phyloP scores from a whole-genome alignment of 139 green algal species.

The Chlamydomonas incerta region DNA sequence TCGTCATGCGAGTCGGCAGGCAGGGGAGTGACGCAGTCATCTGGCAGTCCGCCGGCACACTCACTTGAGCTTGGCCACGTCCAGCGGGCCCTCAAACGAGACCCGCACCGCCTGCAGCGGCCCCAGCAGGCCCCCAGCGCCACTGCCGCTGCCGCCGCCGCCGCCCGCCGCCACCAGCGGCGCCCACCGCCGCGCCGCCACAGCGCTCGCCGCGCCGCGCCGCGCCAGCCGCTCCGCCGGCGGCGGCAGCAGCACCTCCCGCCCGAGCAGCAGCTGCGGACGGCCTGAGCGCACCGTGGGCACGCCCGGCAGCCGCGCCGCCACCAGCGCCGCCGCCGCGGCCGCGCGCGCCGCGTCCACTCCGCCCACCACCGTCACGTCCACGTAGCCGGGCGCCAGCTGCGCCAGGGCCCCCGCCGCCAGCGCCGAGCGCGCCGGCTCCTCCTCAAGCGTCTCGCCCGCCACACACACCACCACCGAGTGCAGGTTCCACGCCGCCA shows the following conservation, averaged over 20 bases:
- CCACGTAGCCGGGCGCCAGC: conserved; percentile 30
- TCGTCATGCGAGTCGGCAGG: no score
- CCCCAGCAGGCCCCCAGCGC: background rate
- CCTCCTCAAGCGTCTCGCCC: background rate
- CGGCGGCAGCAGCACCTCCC: conserved; percentile 34
- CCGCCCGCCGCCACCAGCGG: background rate
- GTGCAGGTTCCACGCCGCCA: no score
- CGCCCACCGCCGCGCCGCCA: conserved; percentile 15
- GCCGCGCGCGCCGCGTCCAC: background rate
- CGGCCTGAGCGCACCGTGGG: conserved; percentile 1
- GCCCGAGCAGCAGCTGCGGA: background rate
- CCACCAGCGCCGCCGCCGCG: background rate
- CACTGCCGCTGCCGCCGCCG: background rate
- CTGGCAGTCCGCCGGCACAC: background rate
- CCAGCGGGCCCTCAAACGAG: conserved; percentile 11
- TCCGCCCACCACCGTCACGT: conserved; percentile 24
- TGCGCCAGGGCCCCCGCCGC: conserved; percentile 4
- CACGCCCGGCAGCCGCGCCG: background rate
- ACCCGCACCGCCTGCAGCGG: conserved; percentile 15
- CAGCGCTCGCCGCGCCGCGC: background rate
- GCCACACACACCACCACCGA: background rate
- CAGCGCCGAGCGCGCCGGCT: background rate
- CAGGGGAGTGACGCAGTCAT: no score
- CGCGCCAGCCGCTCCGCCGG: background rate
- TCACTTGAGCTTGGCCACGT: conserved; percentile 20